Percentiles rank a stretch among this genome's conserved stretches.
These are phyloP conservation scores for Suillus subalutaceus DNA, from an alignment of 768 basidiomycete genomes.

Conservation along the genomic window DNA sequence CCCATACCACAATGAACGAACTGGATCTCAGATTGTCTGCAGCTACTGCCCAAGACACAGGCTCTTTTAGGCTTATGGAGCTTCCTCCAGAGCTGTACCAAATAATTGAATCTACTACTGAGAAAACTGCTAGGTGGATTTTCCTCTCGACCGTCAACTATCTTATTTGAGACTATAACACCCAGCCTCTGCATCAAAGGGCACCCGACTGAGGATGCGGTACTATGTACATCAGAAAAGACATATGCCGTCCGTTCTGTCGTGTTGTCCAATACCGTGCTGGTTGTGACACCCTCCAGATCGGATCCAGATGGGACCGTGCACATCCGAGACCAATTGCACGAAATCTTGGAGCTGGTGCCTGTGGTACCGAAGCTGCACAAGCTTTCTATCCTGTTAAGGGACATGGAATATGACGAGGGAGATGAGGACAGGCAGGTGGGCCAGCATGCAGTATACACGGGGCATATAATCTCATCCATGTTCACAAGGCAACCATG, in stretches of 20 bases:
- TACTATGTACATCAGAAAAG: constrained; percentile 78
- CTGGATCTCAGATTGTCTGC: constrained; percentile 55
- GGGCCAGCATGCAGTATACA: constrained; percentile 12
- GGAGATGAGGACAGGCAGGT: constrained; percentile 46
- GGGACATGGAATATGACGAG: constrained; percentile 73
- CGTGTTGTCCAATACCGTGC: constrained; percentile 84
- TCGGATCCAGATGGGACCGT: constrained; percentile 44
- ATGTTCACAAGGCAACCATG: constrained; percentile 33
- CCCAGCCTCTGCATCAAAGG: constrained; percentile 81
- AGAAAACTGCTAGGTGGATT: constrained; percentile 14
- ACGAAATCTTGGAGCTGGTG: constrained; percentile 81
- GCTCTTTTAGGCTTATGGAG: constrained; percentile 71
- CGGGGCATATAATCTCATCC: constrained; percentile 1
- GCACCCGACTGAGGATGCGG: constrained; percentile 79
- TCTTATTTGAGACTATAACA: constrained; percentile 7
- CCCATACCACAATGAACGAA: constrained; percentile 22
- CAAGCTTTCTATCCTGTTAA: constrained; percentile 60
- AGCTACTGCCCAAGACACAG: constrained; percentile 47
- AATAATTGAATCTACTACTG: constrained; percentile 57
- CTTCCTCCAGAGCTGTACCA: constrained; percentile 70
- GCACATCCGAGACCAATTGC: constrained; percentile 78
- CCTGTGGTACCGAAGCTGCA: constrained; percentile 79
- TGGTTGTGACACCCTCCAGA: constrained; percentile 64
- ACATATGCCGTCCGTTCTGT: constrained; percentile 88
- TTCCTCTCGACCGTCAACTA: neutral